A percentile compares a stretch with the other conserved stretches of the same genome.
phyloP scores from a whole-genome alignment of 225 moss, liverwort and hornwort species.

The Lunularia cruciata region DNA sequence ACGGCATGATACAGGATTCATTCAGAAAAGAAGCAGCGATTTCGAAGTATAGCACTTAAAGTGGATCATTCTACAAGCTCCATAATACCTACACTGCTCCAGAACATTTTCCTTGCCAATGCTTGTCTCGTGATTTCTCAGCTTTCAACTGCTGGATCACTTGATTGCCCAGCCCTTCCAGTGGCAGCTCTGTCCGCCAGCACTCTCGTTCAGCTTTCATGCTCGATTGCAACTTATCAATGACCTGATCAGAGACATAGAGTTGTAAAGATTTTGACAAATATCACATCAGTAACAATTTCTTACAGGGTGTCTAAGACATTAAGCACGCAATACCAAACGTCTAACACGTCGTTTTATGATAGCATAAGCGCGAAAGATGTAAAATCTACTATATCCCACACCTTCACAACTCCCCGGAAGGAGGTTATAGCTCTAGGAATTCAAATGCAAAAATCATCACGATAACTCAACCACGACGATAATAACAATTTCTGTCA shows the following conservation, averaged over 20 bases:
- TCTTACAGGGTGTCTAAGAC: no score
- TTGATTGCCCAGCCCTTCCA: conserved; percentile 64
- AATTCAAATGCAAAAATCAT: background rate
- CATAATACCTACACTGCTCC: conserved; percentile 99
- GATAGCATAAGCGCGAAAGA: background rate
- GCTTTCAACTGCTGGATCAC: conserved; percentile 77
- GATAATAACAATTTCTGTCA: no score
- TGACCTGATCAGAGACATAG: conserved; percentile 47
- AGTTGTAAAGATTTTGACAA: background rate
- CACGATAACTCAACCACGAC: background rate
- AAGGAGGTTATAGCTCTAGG: no score
- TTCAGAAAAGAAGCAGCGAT: background rate
- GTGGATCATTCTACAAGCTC: background rate
- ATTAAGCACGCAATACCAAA: no score
- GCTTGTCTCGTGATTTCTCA: conserved; percentile 71
- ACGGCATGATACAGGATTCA: no score
- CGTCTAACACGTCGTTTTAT: background rate
- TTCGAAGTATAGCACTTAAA: background rate
- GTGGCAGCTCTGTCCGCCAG: conserved; percentile 90
- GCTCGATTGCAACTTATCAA: conserved; percentile 78
- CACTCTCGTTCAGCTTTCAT: conserved; percentile 62
- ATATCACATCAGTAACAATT: background rate
- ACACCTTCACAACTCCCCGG: no score
- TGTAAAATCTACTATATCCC: background rate
- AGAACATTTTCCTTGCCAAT: conserved; percentile 98